Conservation (phyloP, 805 yeast genomes). For the Limtongia smithiae region DNA sequence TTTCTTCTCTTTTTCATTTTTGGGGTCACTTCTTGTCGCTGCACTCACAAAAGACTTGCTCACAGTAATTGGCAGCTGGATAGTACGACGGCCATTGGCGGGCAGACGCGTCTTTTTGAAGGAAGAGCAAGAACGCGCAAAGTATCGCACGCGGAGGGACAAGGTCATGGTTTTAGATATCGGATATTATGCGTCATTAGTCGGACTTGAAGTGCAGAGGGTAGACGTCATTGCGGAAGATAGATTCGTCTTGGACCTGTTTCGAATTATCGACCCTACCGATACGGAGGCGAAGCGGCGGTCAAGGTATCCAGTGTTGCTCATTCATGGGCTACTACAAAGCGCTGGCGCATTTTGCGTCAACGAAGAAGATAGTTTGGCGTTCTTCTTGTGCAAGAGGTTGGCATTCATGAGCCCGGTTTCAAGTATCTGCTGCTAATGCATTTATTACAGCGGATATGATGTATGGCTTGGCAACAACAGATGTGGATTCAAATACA, state of each 20-base stretch:
- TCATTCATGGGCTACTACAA: conserved; percentile 84
- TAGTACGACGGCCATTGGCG: neutral
- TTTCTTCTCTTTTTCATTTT: no score
- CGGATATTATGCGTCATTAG: conserved; percentile 60
- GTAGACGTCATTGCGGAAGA: conserved; percentile 68
- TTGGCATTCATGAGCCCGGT: neutral
- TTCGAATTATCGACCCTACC: conserved; percentile 56
- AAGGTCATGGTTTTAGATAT: conserved; percentile 50
- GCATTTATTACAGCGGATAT: conserved; percentile 50
- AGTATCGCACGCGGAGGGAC: conserved; percentile 35
- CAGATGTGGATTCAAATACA: conserved; percentile 77
- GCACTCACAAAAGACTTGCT: neutral
- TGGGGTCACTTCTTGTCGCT: no score
- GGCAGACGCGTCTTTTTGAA: conserved; percentile 22
- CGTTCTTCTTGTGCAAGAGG: conserved; percentile 48
- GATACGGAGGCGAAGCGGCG: conserved; percentile 36
- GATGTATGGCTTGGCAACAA: conserved; percentile 94
- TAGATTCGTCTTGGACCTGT: conserved; percentile 68
- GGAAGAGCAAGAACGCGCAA: conserved; percentile 17
- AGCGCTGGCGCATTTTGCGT: conserved; percentile 83
- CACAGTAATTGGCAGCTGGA: neutral
- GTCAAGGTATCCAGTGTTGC: conserved; percentile 57
- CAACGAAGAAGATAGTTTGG: conserved; percentile 75
- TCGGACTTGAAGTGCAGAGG: conserved; percentile 58
- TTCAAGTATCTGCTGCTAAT: no score